phyloP scores from a whole-genome alignment of 768 basidiomycete genomes.

The Mycena sanguinolenta region DNA sequence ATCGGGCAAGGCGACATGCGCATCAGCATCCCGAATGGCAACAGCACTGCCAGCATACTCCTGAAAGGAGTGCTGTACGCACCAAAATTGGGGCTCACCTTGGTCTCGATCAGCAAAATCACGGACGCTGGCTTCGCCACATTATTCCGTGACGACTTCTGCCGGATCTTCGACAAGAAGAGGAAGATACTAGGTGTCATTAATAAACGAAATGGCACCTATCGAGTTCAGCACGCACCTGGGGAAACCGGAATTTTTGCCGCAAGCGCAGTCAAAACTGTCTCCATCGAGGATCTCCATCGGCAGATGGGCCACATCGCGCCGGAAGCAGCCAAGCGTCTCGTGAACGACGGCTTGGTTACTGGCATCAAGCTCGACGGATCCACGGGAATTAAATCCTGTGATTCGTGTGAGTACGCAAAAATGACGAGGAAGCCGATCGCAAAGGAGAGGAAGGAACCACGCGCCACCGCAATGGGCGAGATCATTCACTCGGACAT shows the following conservation, averaged over 20 bases:
- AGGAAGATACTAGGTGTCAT: slow-evolving; percentile 25
- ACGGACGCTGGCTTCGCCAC: too few relatives aligned
- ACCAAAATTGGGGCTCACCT: too few relatives aligned
- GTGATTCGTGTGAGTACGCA: slow-evolving; percentile 47
- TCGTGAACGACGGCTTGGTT: too few relatives aligned
- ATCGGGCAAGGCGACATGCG: not conserved
- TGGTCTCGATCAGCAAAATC: too few relatives aligned
- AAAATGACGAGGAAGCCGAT: slow-evolving; percentile 46
- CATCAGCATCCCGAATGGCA: slow-evolving; percentile 28
- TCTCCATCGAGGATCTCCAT: slow-evolving; percentile 42
- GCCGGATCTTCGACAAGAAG: not conserved
- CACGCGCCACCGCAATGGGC: too few relatives aligned
- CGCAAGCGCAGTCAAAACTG: slow-evolving; percentile 21
- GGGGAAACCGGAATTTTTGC: not conserved
- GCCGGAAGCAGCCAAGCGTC: too few relatives aligned
- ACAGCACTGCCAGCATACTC: not conserved
- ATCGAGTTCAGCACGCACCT: not conserved
- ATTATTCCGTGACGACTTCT: too few relatives aligned
- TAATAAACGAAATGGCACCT: too few relatives aligned
- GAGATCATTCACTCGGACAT: too few relatives aligned
- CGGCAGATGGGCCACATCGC: too few relatives aligned
- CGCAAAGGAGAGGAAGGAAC: slow-evolving; percentile 25
- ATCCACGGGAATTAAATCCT: too few relatives aligned
- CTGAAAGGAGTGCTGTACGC: slow-evolving; percentile 39
- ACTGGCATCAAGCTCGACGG: too few relatives aligned